These are phyloP conservation scores for Vitellaria paradoxa DNA, from an alignment of 179 eudicot genomes.

Conservation along the genomic window DNA sequence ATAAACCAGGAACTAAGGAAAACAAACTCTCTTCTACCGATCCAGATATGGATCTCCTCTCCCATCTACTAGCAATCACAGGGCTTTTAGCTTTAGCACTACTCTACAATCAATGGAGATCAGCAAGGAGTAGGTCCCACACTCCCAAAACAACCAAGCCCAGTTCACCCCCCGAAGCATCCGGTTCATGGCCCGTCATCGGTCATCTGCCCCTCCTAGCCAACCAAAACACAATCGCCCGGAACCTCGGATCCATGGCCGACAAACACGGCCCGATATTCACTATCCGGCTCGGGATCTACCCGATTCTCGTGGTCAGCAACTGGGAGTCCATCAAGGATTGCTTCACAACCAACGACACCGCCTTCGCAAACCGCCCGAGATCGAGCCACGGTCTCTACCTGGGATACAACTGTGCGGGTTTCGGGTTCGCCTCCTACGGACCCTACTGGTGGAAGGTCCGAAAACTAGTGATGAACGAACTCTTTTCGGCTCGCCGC, in stretches of 20 bases:
- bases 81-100: neutral
- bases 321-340: conserved; percentile 27
- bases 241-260: conserved; percentile 22
- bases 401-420: conserved; percentile 23
- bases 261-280: conserved; percentile 27
- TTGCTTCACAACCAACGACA: conserved; percentile 33
- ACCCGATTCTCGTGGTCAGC: conserved; percentile 25
- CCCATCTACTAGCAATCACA: neutral
- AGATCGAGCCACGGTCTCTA: neutral
- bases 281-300: conserved; percentile 19
- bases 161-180: conserved; percentile 15
- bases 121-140: neutral
- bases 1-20: no score
- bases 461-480: conserved; percentile 20
- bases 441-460: conserved; percentile 33
- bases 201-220: conserved; percentile 30
- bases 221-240: neutral
- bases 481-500: conserved; percentile 23
- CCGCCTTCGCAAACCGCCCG: conserved; percentile 21
- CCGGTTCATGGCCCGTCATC: conserved; percentile 25
- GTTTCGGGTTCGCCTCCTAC: conserved; percentile 16
- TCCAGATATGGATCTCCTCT: neutral
- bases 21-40: no score
- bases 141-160: neutral
- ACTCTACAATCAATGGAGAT: neutral